phyloP scores from a whole-genome alignment of 139 green algal species.

The Closterium sp. region DNA sequence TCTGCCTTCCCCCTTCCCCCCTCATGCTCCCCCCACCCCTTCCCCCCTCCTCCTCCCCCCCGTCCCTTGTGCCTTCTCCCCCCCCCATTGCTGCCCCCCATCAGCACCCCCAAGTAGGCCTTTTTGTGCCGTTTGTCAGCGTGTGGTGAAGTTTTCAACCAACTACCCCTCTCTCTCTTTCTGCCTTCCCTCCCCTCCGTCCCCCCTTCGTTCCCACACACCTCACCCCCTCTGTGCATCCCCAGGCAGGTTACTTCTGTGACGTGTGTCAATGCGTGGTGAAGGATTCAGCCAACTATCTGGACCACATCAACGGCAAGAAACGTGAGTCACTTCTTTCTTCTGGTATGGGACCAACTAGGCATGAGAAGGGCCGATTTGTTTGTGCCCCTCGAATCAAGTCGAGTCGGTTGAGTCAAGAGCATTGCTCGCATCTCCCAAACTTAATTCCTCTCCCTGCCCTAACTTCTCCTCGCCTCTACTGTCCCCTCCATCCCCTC shows the following conservation, averaged over 20 bases:
- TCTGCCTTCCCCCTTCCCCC: background rate
- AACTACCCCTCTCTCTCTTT: background rate
- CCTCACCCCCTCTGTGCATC: background rate
- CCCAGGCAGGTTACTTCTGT: slow-evolving; percentile 86
- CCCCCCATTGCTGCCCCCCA: background rate
- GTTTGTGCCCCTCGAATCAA: too few species aligned
- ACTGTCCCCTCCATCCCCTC: background rate
- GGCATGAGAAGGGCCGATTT: too few species aligned
- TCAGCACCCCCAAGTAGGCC: background rate
- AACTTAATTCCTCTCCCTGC: too few species aligned
- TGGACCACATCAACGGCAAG: slow-evolving; percentile 99
- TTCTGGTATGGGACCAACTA: background rate
- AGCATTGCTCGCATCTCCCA: too few species aligned
- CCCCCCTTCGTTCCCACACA: background rate
- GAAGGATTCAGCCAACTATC: slow-evolving; percentile 84
- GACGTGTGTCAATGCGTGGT: slow-evolving; percentile 93
- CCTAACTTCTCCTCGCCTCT: background rate
- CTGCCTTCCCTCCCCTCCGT: background rate
- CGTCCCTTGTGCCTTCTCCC: background rate
- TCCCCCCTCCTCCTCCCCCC: background rate
- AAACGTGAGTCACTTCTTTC: slow-evolving; percentile 48
- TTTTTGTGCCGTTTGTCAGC: background rate
- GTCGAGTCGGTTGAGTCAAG: too few species aligned
- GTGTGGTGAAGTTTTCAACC: slow-evolving; percentile 3
- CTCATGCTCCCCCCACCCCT: background rate